A percentile compares a stretch with the other conserved stretches of the same genome.
phyloP scores from a whole-genome alignment of 2,329 filamentous ascomycete species.

The Aspergillus quadrilineatus region DNA sequence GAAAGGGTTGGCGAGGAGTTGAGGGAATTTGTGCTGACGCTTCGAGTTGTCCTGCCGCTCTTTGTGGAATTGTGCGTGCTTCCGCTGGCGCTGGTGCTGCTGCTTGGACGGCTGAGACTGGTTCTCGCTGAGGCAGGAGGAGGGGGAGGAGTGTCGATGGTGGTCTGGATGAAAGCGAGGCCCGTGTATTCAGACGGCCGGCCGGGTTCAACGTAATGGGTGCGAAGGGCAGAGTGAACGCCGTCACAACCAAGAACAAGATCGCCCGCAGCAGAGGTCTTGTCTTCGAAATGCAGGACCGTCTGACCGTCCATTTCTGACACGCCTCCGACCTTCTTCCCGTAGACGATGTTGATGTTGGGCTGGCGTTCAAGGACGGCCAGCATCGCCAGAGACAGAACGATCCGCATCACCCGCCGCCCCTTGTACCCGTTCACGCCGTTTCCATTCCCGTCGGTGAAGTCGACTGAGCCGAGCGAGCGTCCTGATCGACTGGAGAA shows the following conservation, averaged over 20 bases:
- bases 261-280: slow-evolving; percentile 32
- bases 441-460: slow-evolving; percentile 36
- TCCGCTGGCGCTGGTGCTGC: neutral
- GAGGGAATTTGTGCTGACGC: neutral
- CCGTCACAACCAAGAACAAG: slow-evolving; percentile 43
- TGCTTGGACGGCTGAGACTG: neutral
- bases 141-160: slow-evolving; percentile 37
- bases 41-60: neutral
- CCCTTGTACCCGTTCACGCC: slow-evolving; percentile 44
- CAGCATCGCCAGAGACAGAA: slow-evolving; percentile 43
- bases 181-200: slow-evolving; percentile 40
- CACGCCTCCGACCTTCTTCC: slow-evolving; percentile 41
- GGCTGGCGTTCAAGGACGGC: slow-evolving; percentile 35
- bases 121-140: slow-evolving; percentile 37
- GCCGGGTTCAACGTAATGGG: slow-evolving; percentile 35
- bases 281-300: slow-evolving; percentile 40
- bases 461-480: slow-evolving; percentile 40
- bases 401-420: slow-evolving; percentile 43
- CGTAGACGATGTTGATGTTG: slow-evolving; percentile 43
- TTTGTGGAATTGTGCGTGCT: slow-evolving; percentile 1
- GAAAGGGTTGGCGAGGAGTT: slow-evolving; percentile 5
- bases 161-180: slow-evolving; percentile 40
- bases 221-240: slow-evolving; percentile 40
- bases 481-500: slow-evolving; percentile 43
- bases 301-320: slow-evolving; percentile 34